Base-by-base conservation (phyloP, 768 basidiomycete genomes). In the Boletus vinaceobasis region DNA sequence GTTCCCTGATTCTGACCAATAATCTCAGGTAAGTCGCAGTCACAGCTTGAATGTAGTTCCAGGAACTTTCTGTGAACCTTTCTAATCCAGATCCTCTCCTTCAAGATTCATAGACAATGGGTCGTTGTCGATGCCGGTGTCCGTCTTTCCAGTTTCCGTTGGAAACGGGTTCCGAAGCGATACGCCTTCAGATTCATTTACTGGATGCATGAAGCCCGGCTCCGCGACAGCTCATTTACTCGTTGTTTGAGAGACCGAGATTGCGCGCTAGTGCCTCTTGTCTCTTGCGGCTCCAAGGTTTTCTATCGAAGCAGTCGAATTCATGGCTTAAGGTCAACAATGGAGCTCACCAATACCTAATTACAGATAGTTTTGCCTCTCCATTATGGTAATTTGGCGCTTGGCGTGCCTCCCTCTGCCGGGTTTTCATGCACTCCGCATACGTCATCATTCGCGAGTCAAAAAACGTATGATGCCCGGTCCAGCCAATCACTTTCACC, bases 321-420 rank as follows among this genome's bases (percentile, higher is more conserved):
- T 13, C 23, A 27, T 50, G n/a, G 9, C 10, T 36, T 29, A 33
- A 44, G 23, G 48, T 62, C 21, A 32, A 7, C 14, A 23, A 48
- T 37, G 26, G 38, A 40, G 19, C 29, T 39, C 13, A 31, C 32
- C 6, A 17, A 43, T 23, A n/a, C 39, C 7, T 33, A 32, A 32
- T 45, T 14, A 13, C 13, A 31, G 8, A 33, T 15, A 31, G 17
- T 48, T 38, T 39, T 0, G 26, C 23, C 26, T 2, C 45, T 45
- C 47, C 61, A 44, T 63, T 47, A 49, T 44, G 51, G 51, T 29
- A 31, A 36, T 26, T 17, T 56, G 38, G 48, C 36, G 36, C 51
- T 50, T 15, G 47, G 58, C 15, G 11, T 29, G 33, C 21, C 54
- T n/a, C 23, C 9, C 31, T 40, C 44, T 23, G 14, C 43, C 38